A percentile compares a stretch with the other conserved stretches of the same genome.
These are phyloP conservation scores for Alternaria sp. DNA, from an alignment of 2,329 filamentous ascomycete genomes.

Conservation along the genomic window DNA sequence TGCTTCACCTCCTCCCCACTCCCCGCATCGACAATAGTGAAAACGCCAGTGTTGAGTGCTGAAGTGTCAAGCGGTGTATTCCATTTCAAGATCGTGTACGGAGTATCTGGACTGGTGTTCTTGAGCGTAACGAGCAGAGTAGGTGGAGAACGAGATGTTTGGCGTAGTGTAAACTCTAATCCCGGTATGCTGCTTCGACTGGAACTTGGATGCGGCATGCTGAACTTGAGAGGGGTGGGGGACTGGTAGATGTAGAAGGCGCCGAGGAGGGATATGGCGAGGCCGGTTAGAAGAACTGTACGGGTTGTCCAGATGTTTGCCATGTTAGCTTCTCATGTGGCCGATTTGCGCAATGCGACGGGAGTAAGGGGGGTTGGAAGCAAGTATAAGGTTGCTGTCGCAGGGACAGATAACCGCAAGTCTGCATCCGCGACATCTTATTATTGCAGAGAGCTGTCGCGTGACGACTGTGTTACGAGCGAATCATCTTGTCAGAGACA, in stretches of 20 bases:
- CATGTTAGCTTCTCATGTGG: slow-evolving; percentile 11
- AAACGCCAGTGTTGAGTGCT: slow-evolving; percentile 48
- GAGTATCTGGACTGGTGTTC: slow-evolving; percentile 41
- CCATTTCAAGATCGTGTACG: slow-evolving; percentile 50
- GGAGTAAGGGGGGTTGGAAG: not conserved
- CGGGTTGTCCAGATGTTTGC: slow-evolving; percentile 34
- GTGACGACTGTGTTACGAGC: not conserved
- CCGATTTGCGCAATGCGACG: not conserved
- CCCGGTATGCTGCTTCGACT: slow-evolving; percentile 24
- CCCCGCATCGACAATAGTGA: slow-evolving; percentile 38
- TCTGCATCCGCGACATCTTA: not conserved
- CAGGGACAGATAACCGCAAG: not conserved
- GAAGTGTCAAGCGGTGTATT: slow-evolving; percentile 49
- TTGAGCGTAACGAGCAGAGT: slow-evolving; percentile 46
- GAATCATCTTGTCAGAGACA: slow-evolving; percentile 1
- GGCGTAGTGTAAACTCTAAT: slow-evolving; percentile 37
- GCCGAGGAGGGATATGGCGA: slow-evolving; percentile 35
- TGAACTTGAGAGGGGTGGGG: slow-evolving; percentile 25
- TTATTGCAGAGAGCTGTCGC: not conserved
- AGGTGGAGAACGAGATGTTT: slow-evolving; percentile 38
- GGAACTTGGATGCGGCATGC: slow-evolving; percentile 24
- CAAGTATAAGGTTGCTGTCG: not conserved
- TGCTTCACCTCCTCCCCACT: slow-evolving; percentile 38
- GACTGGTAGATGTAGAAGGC: slow-evolving; percentile 37
- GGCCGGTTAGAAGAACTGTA: slow-evolving; percentile 31